These are phyloP conservation scores for Euphorbia celastroides DNA, from an alignment of 441 rosid species.

Conservation along the genomic window DNA sequence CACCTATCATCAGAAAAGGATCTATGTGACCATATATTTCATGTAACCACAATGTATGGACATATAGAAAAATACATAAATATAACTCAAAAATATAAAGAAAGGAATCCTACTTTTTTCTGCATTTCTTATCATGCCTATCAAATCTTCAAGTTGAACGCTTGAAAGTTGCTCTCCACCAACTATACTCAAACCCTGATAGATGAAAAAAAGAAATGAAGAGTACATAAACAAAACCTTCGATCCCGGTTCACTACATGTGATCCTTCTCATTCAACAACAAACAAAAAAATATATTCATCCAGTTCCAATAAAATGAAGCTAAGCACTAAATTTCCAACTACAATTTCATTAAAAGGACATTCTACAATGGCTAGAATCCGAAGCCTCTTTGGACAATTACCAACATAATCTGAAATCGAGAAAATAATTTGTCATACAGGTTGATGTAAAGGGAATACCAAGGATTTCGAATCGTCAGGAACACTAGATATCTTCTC, in stretches of 20 bases:
- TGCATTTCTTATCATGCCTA: slow-evolving; percentile 71
- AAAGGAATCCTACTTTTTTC: slow-evolving; percentile 58
- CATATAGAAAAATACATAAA: background rate
- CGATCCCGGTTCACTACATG: background rate
- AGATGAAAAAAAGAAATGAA: slow-evolving; percentile 8
- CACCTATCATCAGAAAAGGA: slow-evolving; percentile 5
- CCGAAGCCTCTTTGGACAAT: background rate
- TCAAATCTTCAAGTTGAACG: slow-evolving; percentile 58
- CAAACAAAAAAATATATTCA: background rate
- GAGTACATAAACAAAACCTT: background rate
- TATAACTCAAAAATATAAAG: slow-evolving; percentile 16
- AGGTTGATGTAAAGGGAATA: slow-evolving; percentile 2
- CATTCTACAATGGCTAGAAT: background rate
- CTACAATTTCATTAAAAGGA: background rate
- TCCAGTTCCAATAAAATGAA: background rate
- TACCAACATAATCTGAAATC: background rate
- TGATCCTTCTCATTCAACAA: background rate
- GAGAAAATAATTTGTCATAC: background rate
- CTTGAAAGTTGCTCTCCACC: slow-evolving; percentile 41
- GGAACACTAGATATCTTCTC: slow-evolving; percentile 8
- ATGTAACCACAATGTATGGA: background rate
- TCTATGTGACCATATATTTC: too few relatives aligned
- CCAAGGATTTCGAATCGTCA: slow-evolving; percentile 11
- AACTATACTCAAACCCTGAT: slow-evolving; percentile 45
- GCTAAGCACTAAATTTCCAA: background rate